Evolutionary conservation across 805 yeast species (phyloP).

Genomic region (Wickerhamiella allomyrinae): DNA sequence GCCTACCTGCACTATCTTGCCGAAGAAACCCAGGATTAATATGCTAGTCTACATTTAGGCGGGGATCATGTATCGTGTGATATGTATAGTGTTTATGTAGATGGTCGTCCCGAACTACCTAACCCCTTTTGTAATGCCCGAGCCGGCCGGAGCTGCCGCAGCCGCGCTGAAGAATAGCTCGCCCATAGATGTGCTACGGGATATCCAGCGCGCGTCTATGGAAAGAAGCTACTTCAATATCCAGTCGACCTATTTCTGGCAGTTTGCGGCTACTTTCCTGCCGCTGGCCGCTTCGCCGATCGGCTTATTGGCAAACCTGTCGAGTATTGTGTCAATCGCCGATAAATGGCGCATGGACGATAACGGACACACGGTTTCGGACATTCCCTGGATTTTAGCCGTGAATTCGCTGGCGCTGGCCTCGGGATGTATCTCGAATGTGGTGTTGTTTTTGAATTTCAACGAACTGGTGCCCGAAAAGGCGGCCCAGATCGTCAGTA

Average conservation of each 20-base stretch:
- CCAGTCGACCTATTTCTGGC: conserved; percentile 1
- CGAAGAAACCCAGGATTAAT: conserved; percentile 22
- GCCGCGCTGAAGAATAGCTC: background rate
- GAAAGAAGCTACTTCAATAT: background rate
- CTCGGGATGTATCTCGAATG: conserved; percentile 53
- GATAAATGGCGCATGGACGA: conserved; percentile 13
- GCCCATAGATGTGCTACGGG: background rate
- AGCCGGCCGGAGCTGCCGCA: background rate
- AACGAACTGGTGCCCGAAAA: conserved; percentile 54
- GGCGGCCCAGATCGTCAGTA: conserved; percentile 3
- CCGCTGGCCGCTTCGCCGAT: conserved; percentile 11
- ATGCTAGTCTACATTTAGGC: no score
- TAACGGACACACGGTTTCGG: conserved; percentile 2
- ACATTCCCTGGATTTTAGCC: conserved; percentile 29
- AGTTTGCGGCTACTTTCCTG: background rate
- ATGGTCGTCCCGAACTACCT: no score
- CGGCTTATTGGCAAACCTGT: conserved; percentile 15
- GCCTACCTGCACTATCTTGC: conserved; percentile 87
- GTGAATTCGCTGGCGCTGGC: conserved; percentile 51
- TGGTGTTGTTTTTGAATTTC: conserved; percentile 57
- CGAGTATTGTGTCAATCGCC: conserved; percentile 10
- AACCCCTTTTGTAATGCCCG: background rate
- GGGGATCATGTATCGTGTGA: no score
- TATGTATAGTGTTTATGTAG: no score
- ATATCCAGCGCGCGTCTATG: background rate